phyloP scores from a whole-genome alignment of 2,329 filamentous ascomycete genomes.

The Myriangium duriaei region DNA sequence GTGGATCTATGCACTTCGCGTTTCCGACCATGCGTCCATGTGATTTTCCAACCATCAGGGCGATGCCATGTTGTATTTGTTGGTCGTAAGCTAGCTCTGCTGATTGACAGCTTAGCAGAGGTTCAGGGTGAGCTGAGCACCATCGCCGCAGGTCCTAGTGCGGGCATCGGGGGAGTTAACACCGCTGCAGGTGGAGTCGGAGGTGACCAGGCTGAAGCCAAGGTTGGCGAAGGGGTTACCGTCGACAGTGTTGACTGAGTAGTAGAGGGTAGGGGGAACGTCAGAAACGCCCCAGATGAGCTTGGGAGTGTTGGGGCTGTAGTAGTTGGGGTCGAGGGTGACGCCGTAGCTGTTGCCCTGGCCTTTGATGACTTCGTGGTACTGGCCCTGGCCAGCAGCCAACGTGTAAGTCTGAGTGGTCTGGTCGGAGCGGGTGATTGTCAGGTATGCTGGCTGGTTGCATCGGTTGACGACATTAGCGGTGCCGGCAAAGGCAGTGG shows the following conservation, averaged over 20 bases:
- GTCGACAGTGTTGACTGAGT: constrained; percentile 17
- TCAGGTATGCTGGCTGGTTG: constrained; percentile 16
- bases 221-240: constrained; percentile 18
- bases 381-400: constrained; percentile 14
- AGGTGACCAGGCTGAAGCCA: constrained; percentile 14
- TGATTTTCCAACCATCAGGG: too few species aligned
- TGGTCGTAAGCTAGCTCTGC: too few species aligned
- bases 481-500: constrained; percentile 11
- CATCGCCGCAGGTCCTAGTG: constrained; percentile 8
- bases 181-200: constrained; percentile 6
- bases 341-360: constrained; percentile 21
- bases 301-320: constrained; percentile 15
- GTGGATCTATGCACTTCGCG: too few species aligned
- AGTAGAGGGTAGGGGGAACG: constrained; percentile 16
- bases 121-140: constrained; percentile 8
- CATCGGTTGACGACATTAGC: constrained; percentile 20
- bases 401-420: constrained; percentile 12
- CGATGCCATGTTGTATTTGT: too few species aligned
- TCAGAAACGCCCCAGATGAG: constrained; percentile 18
- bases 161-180: constrained; percentile 9
- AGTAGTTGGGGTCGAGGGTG: constrained; percentile 17
- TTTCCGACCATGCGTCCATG: too few species aligned
- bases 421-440: constrained; percentile 16
- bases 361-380: constrained; percentile 15
- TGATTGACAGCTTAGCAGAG: not conserved